Percentiles rank a stretch among this genome's conserved stretches.
These are phyloP conservation scores for Andalucia godoyi DNA, from an alignment of 78 protist species.

Conservation along the genomic window DNA sequence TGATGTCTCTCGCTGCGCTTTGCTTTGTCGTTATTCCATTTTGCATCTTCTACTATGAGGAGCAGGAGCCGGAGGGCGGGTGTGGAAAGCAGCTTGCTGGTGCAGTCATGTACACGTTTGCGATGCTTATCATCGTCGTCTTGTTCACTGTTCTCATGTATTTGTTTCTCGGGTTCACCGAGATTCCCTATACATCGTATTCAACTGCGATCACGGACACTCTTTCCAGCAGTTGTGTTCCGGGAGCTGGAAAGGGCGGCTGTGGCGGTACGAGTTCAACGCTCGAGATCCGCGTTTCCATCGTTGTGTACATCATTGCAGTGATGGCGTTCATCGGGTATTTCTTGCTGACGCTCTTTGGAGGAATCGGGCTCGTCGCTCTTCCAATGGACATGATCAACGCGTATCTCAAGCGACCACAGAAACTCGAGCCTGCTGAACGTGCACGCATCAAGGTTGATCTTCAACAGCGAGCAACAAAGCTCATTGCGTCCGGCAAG, in stretches of 20 bases:
- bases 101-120: conserved; percentile 37
- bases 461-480: background rate
- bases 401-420: conserved; percentile 53
- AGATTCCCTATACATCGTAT: background rate
- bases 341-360: conserved; percentile 60
- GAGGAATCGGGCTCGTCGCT: conserved; percentile 70
- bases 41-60: conserved; percentile 65
- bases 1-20: background rate
- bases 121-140: background rate
- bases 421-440: background rate
- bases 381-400: conserved; percentile 61
- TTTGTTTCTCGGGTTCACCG: conserved; percentile 19
- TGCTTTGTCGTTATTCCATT: conserved; percentile 64
- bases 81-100: conserved; percentile 1
- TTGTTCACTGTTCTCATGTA: conserved; percentile 5
- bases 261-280: background rate
- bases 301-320: conserved; percentile 47
- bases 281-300: conserved; percentile 32
- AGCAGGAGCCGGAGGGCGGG: conserved; percentile 55
- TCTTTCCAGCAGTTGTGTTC: background rate
- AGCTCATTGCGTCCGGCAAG: conserved; percentile 2
- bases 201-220: background rate
- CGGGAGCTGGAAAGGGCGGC: background rate
- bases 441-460: background rate
- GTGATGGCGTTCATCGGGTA: conserved; percentile 52